Evolutionary conservation across 192 early-diverging fungal genomes (phyloP).

Genomic region (Lunasporangiospora selenospora): DNA sequence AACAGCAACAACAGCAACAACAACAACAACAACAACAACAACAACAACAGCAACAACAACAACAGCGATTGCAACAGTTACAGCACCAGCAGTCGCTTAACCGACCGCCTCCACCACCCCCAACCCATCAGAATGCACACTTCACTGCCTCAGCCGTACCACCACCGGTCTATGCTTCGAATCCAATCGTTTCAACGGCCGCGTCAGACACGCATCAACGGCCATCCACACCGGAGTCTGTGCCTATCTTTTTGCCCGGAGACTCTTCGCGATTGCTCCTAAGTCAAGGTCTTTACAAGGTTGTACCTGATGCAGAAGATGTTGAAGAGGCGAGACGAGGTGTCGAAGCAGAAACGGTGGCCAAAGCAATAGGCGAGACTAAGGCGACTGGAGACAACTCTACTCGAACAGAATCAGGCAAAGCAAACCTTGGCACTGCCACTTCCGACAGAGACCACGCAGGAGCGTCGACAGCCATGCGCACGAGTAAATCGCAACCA

Average conservation of each 20-base stretch:
- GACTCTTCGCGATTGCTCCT: conserved; percentile 29
- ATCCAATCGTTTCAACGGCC: not conserved
- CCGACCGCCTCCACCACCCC: not conserved
- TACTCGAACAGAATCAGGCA: not conserved
- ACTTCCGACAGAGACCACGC: too few relatives aligned
- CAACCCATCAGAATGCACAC: not conserved
- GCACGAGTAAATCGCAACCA: too few relatives aligned
- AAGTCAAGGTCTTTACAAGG: conserved; percentile 39
- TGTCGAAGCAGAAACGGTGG: not conserved
- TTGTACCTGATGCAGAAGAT: conserved; percentile 43
- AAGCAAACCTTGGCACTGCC: not conserved
- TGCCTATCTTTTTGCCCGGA: conserved; percentile 23
- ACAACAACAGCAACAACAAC: conserved; percentile 3
- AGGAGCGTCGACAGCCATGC: too few relatives aligned
- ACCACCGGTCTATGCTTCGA: not conserved
- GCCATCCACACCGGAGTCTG: conserved; percentile 5
- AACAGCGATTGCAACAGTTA: not conserved
- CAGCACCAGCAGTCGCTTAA: not conserved
- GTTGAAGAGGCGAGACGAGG: conserved; percentile 16
- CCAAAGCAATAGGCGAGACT: not conserved
- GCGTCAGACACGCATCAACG: not conserved
- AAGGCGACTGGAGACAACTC: too few relatives aligned
- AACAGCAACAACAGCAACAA: conserved; percentile 15
- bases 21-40: not conserved
- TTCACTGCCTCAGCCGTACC: conserved; percentile 4